Percentiles rank a stretch among this genome's conserved stretches.
These are phyloP conservation scores for Prunus padus DNA, from an alignment of 306 rosid genomes.

Conservation along the genomic window DNA sequence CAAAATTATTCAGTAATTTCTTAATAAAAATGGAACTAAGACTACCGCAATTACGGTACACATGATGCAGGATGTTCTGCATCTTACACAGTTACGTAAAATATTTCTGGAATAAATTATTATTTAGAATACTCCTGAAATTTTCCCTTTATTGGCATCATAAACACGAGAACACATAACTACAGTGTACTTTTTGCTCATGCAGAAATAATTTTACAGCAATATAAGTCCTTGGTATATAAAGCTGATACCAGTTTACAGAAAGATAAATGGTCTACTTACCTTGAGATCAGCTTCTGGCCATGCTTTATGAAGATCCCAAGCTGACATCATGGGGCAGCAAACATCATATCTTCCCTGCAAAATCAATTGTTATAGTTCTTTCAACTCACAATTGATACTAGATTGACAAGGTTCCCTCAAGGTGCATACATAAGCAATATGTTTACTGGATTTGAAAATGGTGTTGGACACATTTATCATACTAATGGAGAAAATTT, in stretches of 20 bases:
- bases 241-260: background rate
- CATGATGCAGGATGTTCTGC: background rate
- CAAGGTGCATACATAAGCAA: background rate
- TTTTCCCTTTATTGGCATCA: background rate
- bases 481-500: background rate
- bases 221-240: background rate
- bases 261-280: constrained; percentile 14
- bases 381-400: background rate
- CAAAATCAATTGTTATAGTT: constrained; percentile 12
- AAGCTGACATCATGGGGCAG: constrained; percentile 97
- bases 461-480: constrained; percentile 1
- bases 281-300: constrained; percentile 93
- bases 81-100: background rate
- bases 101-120: background rate
- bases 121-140: background rate
- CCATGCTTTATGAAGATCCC: constrained; percentile 99
- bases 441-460: background rate
- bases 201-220: background rate
- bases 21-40: constrained; percentile 1
- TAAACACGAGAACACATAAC: background rate
- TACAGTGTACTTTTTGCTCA: background rate
- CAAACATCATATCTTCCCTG: constrained; percentile 94
- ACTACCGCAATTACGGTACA: background rate
- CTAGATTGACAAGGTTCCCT: background rate
- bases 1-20: constrained; percentile 21